These are phyloP conservation scores for Cyclotella cryptica DNA, from an alignment of 108 stramenopile species.

Conservation along the genomic window DNA sequence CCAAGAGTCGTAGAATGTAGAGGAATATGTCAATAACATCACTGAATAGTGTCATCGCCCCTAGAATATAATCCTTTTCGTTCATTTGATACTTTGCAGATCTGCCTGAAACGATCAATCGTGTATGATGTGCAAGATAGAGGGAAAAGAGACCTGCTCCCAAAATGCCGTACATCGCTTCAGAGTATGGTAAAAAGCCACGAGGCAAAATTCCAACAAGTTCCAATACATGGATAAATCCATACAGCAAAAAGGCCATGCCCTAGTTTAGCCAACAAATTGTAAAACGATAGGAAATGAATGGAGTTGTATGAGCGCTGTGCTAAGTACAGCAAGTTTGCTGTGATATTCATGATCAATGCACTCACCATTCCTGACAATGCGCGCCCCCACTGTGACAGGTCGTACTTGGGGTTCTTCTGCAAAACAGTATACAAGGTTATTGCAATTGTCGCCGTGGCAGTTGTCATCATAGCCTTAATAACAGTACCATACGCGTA, in stretches of 20 bases:
- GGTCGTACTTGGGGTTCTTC: conserved; percentile 91
- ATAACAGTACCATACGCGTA: conserved; percentile 76
- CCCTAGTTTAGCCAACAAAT: not conserved
- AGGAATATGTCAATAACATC: conserved; percentile 96
- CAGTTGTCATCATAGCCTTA: conserved; percentile 75
- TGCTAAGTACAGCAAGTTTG: too few species aligned
- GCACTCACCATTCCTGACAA: conserved; percentile 50
- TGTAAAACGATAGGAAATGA: too few species aligned
- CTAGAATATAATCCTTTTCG: conserved; percentile 92
- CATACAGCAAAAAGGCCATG: conserved; percentile 74
- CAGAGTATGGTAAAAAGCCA: conserved; percentile 78
- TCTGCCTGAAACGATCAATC: conserved; percentile 84
- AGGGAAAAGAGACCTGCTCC: conserved; percentile 71
- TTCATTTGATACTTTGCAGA: conserved; percentile 87
- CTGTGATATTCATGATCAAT: too few species aligned
- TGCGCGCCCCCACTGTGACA: conserved; percentile 84
- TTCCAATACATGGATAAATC: conserved; percentile 77
- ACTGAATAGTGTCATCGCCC: conserved; percentile 89
- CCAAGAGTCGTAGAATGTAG: conserved; percentile 83
- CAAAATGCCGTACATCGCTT: conserved; percentile 65
- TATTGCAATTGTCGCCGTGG: conserved; percentile 69
- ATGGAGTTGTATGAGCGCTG: too few species aligned
- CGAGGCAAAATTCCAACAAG: conserved; percentile 64
- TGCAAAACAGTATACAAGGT: conserved; percentile 82
- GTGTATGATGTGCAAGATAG: conserved; percentile 85